Conservation (phyloP, 2,329 filamentous ascomycete genomes). For the Penicillium sp. region DNA sequence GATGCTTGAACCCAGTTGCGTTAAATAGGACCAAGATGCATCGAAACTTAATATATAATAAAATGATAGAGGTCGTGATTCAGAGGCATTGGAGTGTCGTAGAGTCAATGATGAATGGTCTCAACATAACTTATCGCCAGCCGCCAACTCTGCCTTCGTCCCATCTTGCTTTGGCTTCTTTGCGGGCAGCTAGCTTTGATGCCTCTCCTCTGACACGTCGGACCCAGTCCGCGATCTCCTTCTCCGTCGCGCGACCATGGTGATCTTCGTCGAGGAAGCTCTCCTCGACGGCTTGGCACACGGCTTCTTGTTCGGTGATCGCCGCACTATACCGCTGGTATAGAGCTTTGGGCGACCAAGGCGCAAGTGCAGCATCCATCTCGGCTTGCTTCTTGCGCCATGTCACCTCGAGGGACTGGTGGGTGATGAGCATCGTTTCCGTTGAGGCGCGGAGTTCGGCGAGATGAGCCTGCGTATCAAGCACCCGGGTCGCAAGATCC, state of each 20-base stretch:
- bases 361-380: slow-evolving; percentile 80
- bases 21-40: background rate
- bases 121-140: slow-evolving; percentile 67
- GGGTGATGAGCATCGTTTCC: slow-evolving; percentile 77
- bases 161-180: slow-evolving; percentile 90
- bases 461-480: slow-evolving; percentile 51
- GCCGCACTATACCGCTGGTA: slow-evolving; percentile 79
- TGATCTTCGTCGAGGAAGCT: slow-evolving; percentile 76
- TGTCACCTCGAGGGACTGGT: slow-evolving; percentile 86
- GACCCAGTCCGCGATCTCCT: slow-evolving; percentile 85
- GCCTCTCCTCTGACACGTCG: slow-evolving; percentile 77
- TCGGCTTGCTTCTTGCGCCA: slow-evolving; percentile 87
- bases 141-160: slow-evolving; percentile 94
- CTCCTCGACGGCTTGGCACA: slow-evolving; percentile 84
- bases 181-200: slow-evolving; percentile 74
- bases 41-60: background rate
- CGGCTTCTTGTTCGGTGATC: slow-evolving; percentile 77
- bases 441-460: slow-evolving; percentile 62
- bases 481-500: slow-evolving; percentile 59
- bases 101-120: background rate
- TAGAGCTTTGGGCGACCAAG: slow-evolving; percentile 82
- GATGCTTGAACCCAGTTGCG: slow-evolving; percentile 8
- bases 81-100: slow-evolving; percentile 11
- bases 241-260: slow-evolving; percentile 65
- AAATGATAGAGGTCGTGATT: slow-evolving; percentile 1